A percentile compares a stretch with the other conserved stretches of the same genome.
phyloP scores from a whole-genome alignment of 768 basidiomycete genomes.

The Pleurotus pulmonarius region DNA sequence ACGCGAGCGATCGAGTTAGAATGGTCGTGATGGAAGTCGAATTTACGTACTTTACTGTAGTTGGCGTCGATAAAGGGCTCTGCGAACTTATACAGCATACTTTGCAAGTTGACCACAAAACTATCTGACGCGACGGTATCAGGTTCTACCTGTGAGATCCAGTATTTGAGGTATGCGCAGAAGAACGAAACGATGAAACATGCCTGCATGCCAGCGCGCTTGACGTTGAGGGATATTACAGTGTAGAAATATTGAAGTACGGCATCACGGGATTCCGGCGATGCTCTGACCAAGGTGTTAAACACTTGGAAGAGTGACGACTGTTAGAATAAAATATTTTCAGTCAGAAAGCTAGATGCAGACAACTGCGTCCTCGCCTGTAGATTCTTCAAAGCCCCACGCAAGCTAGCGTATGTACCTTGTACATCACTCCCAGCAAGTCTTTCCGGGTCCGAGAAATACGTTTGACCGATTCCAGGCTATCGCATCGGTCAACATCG shows the following conservation, averaged over 20 bases:
- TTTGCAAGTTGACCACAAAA: conserved; percentile 89
- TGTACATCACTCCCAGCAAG: conserved; percentile 72
- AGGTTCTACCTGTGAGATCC: conserved; percentile 61
- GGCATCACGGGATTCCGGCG: conserved; percentile 72
- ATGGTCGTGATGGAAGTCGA: neutral
- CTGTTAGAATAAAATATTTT: conserved; percentile 15
- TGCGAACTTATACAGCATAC: conserved; percentile 78
- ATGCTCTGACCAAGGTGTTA: conserved; percentile 83
- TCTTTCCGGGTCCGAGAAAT: conserved; percentile 85
- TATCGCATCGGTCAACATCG: conserved; percentile 24
- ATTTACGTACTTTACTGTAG: conserved; percentile 68
- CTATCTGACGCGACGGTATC: conserved; percentile 86
- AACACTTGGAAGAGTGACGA: conserved; percentile 81
- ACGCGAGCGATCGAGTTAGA: neutral
- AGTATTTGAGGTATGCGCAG: conserved; percentile 3
- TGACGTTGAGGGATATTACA: conserved; percentile 72
- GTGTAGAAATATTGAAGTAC: conserved; percentile 80
- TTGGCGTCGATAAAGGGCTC: conserved; percentile 94
- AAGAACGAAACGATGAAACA: conserved; percentile 8
- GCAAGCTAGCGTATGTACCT: conserved; percentile 78
- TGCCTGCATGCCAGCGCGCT: conserved; percentile 89
- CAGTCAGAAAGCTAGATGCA: neutral
- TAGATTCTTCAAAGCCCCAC: conserved; percentile 81
- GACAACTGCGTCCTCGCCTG: conserved; percentile 47
- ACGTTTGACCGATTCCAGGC: conserved; percentile 73